Conservation (phyloP, 371 early-diverging fungal genomes). For the Saksenaea vasiformis region DNA sequence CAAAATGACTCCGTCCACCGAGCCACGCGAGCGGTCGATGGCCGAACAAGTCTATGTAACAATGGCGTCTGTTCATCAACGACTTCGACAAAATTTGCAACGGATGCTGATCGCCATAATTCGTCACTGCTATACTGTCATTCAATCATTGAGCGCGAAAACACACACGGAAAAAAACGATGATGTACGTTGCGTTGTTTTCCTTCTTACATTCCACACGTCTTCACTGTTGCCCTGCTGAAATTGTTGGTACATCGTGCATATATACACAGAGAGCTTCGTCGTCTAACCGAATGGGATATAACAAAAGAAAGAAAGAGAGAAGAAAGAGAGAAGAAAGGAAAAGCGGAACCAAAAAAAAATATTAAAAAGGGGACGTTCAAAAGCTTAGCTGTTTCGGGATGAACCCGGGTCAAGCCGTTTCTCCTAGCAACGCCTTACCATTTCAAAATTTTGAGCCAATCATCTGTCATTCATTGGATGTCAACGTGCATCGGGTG, state of each 20-base stretch:
- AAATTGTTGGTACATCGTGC: constrained; percentile 26
- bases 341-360: neutral
- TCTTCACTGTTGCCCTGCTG: constrained; percentile 34
- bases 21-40: constrained; percentile 39
- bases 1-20: constrained; percentile 52
- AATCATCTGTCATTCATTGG: neutral
- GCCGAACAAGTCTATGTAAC: constrained; percentile 33
- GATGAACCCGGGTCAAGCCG: constrained; percentile 7
- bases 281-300: neutral
- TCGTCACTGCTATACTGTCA: constrained; percentile 25
- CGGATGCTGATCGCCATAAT: constrained; percentile 27
- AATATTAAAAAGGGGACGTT: neutral
- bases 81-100: constrained; percentile 21
- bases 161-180: neutral
- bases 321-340: constrained; percentile 1
- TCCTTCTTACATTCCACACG: constrained; percentile 28
- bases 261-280: too few relatives aligned
- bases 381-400: constrained; percentile 2
- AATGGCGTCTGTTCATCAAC: constrained; percentile 46
- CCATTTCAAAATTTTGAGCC: neutral
- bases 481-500: constrained; percentile 1
- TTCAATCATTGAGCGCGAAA: neutral
- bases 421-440: neutral
- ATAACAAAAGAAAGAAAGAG: neutral
- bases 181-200: neutral